Evolutionary conservation across 306 rosid genomes (phyloP).

Genomic region (Glycine soja): DNA sequence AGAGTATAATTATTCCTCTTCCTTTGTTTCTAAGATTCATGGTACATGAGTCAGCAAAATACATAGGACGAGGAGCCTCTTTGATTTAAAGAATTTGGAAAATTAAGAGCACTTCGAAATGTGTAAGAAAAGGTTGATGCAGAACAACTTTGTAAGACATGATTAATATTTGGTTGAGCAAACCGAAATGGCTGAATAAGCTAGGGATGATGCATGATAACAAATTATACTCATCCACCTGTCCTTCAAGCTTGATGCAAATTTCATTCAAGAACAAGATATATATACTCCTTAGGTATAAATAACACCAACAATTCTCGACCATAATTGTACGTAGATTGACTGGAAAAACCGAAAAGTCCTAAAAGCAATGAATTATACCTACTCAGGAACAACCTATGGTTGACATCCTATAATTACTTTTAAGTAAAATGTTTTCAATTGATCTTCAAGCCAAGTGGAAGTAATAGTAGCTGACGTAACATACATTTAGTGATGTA

Average conservation of each 20-base stretch:
- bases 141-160: neutral
- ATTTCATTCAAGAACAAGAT: neutral
- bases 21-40: neutral
- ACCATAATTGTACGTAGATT: slow-evolving; percentile 33
- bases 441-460: slow-evolving; percentile 2
- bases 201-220: neutral
- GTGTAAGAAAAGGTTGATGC: slow-evolving; percentile 7
- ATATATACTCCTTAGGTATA: neutral
- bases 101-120: neutral
- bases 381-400: slow-evolving; percentile 22
- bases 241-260: neutral
- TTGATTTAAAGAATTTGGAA: slow-evolving; percentile 17
- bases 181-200: slow-evolving; percentile 30
- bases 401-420: neutral
- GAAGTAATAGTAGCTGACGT: neutral
- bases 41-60: neutral
- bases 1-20: neutral
- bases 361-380: slow-evolving; percentile 13
- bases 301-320: slow-evolving; percentile 36
- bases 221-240: neutral
- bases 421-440: slow-evolving; percentile 11
- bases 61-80: neutral
- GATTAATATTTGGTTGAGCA: slow-evolving; percentile 39
- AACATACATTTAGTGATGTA: neutral
- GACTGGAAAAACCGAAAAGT: slow-evolving; percentile 32